Evolutionary conservation across 768 basidiomycete genomes (phyloP).

Genomic region (Tulasnella sp.): DNA sequence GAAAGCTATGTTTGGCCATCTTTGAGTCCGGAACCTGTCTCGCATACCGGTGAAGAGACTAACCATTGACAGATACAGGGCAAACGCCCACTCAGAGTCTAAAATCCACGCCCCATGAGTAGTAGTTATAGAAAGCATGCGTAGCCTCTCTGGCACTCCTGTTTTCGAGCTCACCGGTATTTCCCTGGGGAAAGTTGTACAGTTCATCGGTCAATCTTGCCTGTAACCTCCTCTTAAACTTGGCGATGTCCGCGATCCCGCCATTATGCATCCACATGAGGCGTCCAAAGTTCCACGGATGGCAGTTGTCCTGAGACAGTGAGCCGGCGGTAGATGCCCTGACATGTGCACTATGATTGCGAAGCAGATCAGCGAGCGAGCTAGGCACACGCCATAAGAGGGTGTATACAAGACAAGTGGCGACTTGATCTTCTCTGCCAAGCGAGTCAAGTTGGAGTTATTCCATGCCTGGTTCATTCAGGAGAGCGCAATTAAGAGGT

Average conservation of each 20-base stretch:
- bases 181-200: conserved; percentile 80
- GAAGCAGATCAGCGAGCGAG: conserved; percentile 22
- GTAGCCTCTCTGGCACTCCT: neutral
- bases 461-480: conserved; percentile 98
- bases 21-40: neutral
- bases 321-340: conserved; percentile 89
- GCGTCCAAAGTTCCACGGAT: conserved; percentile 86
- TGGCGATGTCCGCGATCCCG: conserved; percentile 71
- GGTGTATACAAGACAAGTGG: conserved; percentile 78
- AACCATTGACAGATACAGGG: conserved; percentile 77
- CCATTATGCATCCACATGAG: conserved; percentile 99
- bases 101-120: too few relatives aligned
- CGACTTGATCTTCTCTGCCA: conserved; percentile 96
- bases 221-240: conserved; percentile 75
- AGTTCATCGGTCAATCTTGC: conserved; percentile 65
- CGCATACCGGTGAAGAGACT: neutral
- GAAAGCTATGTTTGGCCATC: conserved; percentile 43
- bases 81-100: conserved; percentile 99
- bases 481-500: neutral
- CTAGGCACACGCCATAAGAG: conserved; percentile 2
- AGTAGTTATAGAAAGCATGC: too few relatives aligned
- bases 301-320: conserved; percentile 86
- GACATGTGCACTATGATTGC: conserved; percentile 56
- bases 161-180: conserved; percentile 52
- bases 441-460: conserved; percentile 80